A percentile compares a stretch with the other conserved stretches of the same genome.
phyloP scores from a whole-genome alignment of 2,329 filamentous ascomycete species.

The Pestalotiopsis sp. region DNA sequence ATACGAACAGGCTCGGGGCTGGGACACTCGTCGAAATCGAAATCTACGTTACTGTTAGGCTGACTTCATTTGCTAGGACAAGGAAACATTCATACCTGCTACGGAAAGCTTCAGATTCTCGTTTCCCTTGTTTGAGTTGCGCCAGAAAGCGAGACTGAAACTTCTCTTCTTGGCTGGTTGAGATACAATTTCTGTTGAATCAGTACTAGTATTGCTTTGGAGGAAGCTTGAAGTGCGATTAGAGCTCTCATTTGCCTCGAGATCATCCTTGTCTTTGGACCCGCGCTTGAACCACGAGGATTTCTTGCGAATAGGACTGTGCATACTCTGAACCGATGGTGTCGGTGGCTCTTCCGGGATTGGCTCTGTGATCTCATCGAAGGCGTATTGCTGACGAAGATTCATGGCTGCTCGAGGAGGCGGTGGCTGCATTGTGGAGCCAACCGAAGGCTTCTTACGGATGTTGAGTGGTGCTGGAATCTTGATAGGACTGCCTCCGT shows the following conservation, averaged over 20 bases:
- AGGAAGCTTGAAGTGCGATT: slow-evolving; percentile 21
- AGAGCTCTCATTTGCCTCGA: slow-evolving; percentile 17
- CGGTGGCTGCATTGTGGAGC: slow-evolving; percentile 15
- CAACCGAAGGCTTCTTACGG: slow-evolving; percentile 38
- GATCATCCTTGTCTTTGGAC: slow-evolving; percentile 40
- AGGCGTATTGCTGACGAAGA: slow-evolving; percentile 31
- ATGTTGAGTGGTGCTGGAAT: slow-evolving; percentile 44
- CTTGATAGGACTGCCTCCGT: slow-evolving; percentile 33
- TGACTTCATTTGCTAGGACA: not conserved
- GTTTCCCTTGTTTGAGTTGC: slow-evolving; percentile 42
- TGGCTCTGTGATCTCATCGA: slow-evolving; percentile 21
- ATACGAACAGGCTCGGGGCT: slow-evolving; percentile 26
- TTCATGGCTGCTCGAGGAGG: slow-evolving; percentile 19
- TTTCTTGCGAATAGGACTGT: slow-evolving; percentile 45
- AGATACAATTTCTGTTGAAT: slow-evolving; percentile 21
- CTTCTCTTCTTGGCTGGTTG: slow-evolving; percentile 46
- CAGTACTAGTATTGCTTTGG: slow-evolving; percentile 23
- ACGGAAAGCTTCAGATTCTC: slow-evolving; percentile 44
- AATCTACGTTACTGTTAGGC: slow-evolving; percentile 29
- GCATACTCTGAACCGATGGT: slow-evolving; percentile 22
- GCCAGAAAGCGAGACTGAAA: slow-evolving; percentile 61
- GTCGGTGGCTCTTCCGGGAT: slow-evolving; percentile 21
- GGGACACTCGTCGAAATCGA: slow-evolving; percentile 34
- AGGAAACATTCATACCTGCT: slow-evolving; percentile 38
- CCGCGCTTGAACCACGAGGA: slow-evolving; percentile 55